Percentiles rank a stretch among this genome's conserved stretches.
phyloP scores from a whole-genome alignment of 345 rosid species.

The Jatropha curcas region DNA sequence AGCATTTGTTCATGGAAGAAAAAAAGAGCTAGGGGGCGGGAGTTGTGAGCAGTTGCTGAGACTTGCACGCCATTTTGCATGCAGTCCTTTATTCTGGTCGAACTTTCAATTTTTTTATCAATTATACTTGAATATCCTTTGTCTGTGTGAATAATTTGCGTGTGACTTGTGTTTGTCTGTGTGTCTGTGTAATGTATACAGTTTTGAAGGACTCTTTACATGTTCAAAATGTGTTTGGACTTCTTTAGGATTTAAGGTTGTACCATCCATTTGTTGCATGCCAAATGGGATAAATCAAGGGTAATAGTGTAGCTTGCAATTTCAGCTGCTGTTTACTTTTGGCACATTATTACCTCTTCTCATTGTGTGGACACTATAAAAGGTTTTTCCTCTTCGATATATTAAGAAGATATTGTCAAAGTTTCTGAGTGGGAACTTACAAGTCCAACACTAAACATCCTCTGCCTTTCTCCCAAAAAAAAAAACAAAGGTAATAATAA shows the following conservation, averaged over 20 bases:
- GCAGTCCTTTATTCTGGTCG: not conserved
- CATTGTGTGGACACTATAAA: not conserved
- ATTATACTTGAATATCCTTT: too few species aligned
- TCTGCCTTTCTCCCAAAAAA: not conserved
- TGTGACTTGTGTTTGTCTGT: too few species aligned
- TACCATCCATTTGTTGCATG: not conserved
- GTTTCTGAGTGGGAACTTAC: not conserved
- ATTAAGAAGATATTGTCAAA: too few species aligned
- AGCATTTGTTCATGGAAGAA: not conserved
- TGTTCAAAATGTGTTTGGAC: not conserved
- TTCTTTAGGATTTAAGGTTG: not conserved
- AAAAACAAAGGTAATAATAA: too few species aligned
- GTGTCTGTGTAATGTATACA: not conserved
- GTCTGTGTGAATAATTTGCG: too few species aligned
- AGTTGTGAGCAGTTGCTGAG: not conserved
- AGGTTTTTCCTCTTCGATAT: not conserved
- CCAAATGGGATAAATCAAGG: not conserved
- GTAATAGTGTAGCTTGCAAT: not conserved
- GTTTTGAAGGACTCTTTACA: not conserved
- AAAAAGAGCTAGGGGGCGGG: not conserved
- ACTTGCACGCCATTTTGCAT: not conserved
- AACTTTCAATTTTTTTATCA: not conserved
- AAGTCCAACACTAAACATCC: not conserved
- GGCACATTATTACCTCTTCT: not conserved
- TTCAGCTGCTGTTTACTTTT: not conserved